Evolutionary conservation across 495 filamentous ascomycete genomes (phyloP).

Genomic region (Penicillium soppii): DNA sequence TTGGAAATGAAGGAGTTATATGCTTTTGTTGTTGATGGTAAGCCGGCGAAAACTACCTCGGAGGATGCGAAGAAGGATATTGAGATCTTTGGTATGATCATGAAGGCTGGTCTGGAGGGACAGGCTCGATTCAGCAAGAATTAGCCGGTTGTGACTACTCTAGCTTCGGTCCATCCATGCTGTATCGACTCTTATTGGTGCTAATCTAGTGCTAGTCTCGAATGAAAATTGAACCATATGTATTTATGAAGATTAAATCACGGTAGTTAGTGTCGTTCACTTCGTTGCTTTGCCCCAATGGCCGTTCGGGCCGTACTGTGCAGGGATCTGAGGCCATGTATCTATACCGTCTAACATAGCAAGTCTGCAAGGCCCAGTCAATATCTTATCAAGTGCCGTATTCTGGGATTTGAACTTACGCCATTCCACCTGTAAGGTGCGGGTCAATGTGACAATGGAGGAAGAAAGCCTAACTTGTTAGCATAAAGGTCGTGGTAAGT

Average conservation of each 20-base stretch:
- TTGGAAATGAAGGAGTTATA: conserved; percentile 42
- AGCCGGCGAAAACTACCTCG: conserved; percentile 41
- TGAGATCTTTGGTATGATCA: conserved; percentile 17
- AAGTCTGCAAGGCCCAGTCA: background rate
- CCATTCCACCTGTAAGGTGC: conserved; percentile 4
- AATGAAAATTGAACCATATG: background rate
- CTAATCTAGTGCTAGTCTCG: background rate
- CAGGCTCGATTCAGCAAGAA: conserved; percentile 1
- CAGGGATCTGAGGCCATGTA: background rate
- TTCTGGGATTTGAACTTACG: background rate
- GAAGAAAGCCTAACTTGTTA: conserved; percentile 3
- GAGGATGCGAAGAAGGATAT: conserved; percentile 45
- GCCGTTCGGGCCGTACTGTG: background rate
- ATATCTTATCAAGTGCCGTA: background rate
- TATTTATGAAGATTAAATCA: background rate
- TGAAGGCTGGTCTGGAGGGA: conserved; percentile 23
- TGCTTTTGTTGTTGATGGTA: conserved; percentile 31
- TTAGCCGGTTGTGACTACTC: conserved; percentile 12
- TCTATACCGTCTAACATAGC: conserved; percentile 1
- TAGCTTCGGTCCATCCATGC: background rate
- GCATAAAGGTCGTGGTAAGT: too few relatives aligned
- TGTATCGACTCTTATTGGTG: background rate
- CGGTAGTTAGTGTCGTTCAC: background rate
- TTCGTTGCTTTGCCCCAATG: background rate
- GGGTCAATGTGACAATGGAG: conserved; percentile 5